These are phyloP conservation scores for Penicillium coffeae DNA, from an alignment of 495 filamentous ascomycete genomes.

Conservation along the genomic window DNA sequence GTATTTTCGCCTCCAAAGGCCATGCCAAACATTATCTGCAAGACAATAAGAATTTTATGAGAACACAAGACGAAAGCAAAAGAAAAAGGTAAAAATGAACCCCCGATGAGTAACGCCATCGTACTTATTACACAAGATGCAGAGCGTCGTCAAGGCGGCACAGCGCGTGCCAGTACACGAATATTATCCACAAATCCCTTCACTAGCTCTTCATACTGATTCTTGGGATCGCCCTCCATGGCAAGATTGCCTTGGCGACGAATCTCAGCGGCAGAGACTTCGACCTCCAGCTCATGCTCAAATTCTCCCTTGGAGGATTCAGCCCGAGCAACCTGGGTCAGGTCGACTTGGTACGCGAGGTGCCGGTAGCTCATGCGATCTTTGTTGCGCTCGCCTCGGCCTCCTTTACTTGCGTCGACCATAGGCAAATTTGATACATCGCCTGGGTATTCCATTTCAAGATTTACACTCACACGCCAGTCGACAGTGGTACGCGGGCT, in stretches of 20 bases:
- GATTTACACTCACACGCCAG: slow-evolving; percentile 82
- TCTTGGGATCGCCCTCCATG: slow-evolving; percentile 47
- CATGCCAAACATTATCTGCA: slow-evolving; percentile 20
- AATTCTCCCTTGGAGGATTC: slow-evolving; percentile 54
- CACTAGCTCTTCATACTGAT: slow-evolving; percentile 69
- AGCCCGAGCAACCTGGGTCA: slow-evolving; percentile 74
- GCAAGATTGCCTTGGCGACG: slow-evolving; percentile 65
- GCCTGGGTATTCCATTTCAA: slow-evolving; percentile 84
- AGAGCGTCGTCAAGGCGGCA: slow-evolving; percentile 31
- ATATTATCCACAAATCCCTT: slow-evolving; percentile 85
- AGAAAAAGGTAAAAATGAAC: slow-evolving; percentile 1
- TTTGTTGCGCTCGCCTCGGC: slow-evolving; percentile 65
- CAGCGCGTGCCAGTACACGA: slow-evolving; percentile 56
- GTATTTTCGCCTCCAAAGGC: slow-evolving; percentile 5
- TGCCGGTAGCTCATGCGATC: slow-evolving; percentile 88
- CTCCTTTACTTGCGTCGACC: slow-evolving; percentile 29
- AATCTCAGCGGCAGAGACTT: slow-evolving; percentile 64
- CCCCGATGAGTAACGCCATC: slow-evolving; percentile 6
- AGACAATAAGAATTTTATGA: background rate
- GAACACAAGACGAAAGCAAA: background rate
- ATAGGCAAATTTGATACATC: slow-evolving; percentile 51
- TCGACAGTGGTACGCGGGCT: slow-evolving; percentile 70
- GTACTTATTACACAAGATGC: slow-evolving; percentile 22
- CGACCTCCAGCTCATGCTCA: slow-evolving; percentile 86
- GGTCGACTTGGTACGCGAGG: slow-evolving; percentile 77